Base-by-base conservation (phyloP, 2,329 filamentous ascomycete genomes). In the Alternaria burnsii region DNA sequence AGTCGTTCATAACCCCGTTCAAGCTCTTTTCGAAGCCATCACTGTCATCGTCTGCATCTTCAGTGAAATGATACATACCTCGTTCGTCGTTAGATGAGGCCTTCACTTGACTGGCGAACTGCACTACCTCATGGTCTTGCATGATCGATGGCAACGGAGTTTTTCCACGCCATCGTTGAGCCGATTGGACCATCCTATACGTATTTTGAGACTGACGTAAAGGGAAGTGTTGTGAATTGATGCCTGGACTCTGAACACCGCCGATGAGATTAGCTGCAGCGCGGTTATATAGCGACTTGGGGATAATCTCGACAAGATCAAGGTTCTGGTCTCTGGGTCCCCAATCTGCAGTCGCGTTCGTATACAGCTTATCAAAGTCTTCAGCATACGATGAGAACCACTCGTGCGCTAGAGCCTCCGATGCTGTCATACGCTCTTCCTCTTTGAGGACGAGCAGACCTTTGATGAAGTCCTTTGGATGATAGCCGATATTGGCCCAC, bases 311-410 rank as follows among this genome's bases (percentile, higher is more conserved):
- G 12, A 80, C 65, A 7, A 78, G 62, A 26, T 63, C 68, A 9
- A 66, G 61, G 10, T 68, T 57, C 28, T 68, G 72, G 20, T 58
- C 57, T 4, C 77, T 77, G n/a, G 84, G 84, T 55, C 73, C 72
- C 86, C 86, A 88, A 55, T 82, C 77, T 34, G 73, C 70, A 57
- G 83, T 81, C 0, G 83, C 80, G 40, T 80, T 78, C 57, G 80
- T 52, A 64, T 88, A 88, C 3, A 86, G 72, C 1, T 78, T 79
- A 30, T 85, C 78, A 55, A 86, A 82, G 18, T 83, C 80, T 14
- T 71, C 70, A 20, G 75, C 79, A 69, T 86, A 82, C 9, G 73
- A 67, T 1, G 81, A 81, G 66, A 89, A 86, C 87, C 87, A 89
- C 10, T 68, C 56, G 72, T 88, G 86, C 10, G 71, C 55, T 32